phyloP scores from a whole-genome alignment of 164 flowering plant genomes.

The Protea cynaroides region DNA sequence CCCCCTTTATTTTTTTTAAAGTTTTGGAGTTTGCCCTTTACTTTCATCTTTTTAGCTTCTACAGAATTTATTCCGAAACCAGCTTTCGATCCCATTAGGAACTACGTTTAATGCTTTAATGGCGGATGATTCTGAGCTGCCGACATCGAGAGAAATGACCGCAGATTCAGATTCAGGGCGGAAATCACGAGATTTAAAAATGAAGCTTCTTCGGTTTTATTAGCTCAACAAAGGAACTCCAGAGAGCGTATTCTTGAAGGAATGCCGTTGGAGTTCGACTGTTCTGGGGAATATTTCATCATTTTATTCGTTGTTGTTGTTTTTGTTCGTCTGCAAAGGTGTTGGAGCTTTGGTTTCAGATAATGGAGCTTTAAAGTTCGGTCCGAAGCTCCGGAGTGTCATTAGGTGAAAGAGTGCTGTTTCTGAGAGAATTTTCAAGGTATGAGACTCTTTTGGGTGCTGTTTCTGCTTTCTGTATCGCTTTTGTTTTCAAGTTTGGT shows the following conservation, averaged over 20 bases:
- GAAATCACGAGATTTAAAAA: neutral
- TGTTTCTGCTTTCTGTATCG: neutral
- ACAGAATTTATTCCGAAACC: neutral
- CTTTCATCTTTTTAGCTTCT: too few species aligned
- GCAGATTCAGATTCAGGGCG: neutral
- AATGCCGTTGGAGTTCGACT: neutral
- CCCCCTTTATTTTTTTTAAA: too few species aligned
- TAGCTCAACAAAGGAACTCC: neutral
- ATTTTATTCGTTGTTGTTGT: neutral
- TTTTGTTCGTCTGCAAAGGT: too few species aligned
- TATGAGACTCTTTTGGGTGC: neutral
- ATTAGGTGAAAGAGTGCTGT: too few species aligned
- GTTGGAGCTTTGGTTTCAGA: neutral
- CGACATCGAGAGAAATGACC: neutral
- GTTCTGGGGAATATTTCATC: neutral
- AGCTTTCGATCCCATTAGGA: neutral
- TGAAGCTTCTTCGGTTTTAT: neutral
- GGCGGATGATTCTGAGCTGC: neutral
- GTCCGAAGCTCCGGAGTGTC: neutral
- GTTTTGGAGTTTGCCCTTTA: too few species aligned
- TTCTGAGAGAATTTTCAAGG: neutral
- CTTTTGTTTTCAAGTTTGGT: neutral
- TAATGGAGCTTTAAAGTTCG: neutral
- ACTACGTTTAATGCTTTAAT: neutral
- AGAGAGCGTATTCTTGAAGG: neutral